Evolutionary conservation across 2,329 filamentous ascomycete genomes (phyloP), one percentile per base, ranked within the genome.

Genomic region (Penicillium sp.): DNA sequence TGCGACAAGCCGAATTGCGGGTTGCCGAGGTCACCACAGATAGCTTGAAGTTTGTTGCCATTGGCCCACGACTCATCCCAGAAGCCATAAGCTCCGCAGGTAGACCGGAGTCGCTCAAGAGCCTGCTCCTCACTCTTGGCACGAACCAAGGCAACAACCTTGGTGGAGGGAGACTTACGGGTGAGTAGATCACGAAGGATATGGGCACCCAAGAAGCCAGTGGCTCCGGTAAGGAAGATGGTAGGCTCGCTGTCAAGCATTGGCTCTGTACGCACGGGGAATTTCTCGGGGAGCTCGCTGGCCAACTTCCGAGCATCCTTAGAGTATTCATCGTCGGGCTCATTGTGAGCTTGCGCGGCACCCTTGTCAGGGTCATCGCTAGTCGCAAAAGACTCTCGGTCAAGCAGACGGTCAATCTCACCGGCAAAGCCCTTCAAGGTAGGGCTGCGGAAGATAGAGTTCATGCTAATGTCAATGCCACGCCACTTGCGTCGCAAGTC

Each of bases 151-250:
- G 88, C 87, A 56, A 96, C 86, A 10, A 96, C 81, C 63, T 84
- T 87, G 14, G 85, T 78, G 19, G 77, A 74, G 19, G 78, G 82
- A 16, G 77, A 77, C 10, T 79, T 77, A 25, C 88, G 81, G 39
- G 83, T 83, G 1, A 97, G 81, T 1, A 96, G 75, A 54, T 96
- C 91, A 54, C 84, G 84, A 31, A 96, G 78, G 11, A 97, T 80
- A 69, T 92, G 96, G 0, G 90, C 84, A 27, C 93, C 93, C 21
- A 97, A 76, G 80, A 97, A 97, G 2, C 93, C 93, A 5, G 93
- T 97, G 4, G 91, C 92, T 44, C 93, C 92, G 3, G 93, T 97
- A 5, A 97, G 77, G 73, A 97, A 90, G 11, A 95, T 81, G 0
- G 88, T 92, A 3, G 80, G 75, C 37, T 71, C 71, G 8, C 63